Evolutionary conservation across 2,329 filamentous ascomycete species (phyloP), one percentile per base, ranked within the genome.

Genomic region (Botryosphaeria dothidea): DNA sequence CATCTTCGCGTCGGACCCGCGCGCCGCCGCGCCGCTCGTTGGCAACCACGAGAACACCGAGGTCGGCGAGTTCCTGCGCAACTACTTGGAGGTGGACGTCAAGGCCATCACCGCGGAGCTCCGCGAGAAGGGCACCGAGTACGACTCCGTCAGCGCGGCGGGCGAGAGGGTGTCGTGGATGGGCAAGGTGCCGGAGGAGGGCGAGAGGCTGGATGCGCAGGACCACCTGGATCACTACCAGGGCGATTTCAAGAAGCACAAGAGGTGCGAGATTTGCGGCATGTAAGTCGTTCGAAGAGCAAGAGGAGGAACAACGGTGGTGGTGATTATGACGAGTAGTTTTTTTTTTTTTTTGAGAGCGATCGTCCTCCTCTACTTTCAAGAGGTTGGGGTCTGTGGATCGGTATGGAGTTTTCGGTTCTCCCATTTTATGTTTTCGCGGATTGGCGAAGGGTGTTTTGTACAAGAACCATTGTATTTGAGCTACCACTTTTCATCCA

Each of bases 21-120:
- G 86, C 41, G 80, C 82, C 31, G 86, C 89, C 0, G 84, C 86
- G 48, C 82, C 84, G 15, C 83, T 97, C 6, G 81, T 86, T 3
- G 94, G 94, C 7, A 98, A 98, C 76, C 89, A 96, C 63, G 95
- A 99, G 82, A 99, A 99, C 75, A 98, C 90, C 0, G 93, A 98
- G 27, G 85, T 99, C 0, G 95, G 95, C 36, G 82, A 85, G 49
- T 99, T 97, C 76, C 79, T 99, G 65, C 82, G 87, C 7, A 81
- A 88, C 8, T 99, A 95, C 73, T 85, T 99, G 0, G 86, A 86
- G 56, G 86, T 98, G 1, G 89, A 97, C 73, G 86, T 97, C 1
- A 86, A 92, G 1, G 82, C 83, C 34, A 87, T 98, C 64, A 97
- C 93, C 0, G 81, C 87, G 72, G 89, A 95, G 77, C 80, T 99